phyloP scores from a whole-genome alignment of 768 basidiomycete genomes.

The Mycena indigotica region DNA sequence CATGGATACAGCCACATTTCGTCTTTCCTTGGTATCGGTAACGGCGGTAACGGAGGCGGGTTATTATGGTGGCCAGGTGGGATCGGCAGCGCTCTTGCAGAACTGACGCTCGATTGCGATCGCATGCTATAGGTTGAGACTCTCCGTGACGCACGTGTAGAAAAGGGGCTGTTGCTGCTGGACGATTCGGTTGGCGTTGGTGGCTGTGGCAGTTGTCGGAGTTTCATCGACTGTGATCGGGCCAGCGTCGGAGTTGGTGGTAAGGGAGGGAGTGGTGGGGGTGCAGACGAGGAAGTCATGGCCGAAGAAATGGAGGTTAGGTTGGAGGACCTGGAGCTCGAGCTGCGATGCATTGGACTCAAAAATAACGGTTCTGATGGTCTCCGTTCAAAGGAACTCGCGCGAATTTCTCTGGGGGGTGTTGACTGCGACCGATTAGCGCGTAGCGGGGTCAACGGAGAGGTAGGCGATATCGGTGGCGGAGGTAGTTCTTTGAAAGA shows the following conservation, averaged over 20 bases:
- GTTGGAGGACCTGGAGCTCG: not conserved
- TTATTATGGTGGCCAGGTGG: constrained; percentile 7
- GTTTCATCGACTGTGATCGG: constrained; percentile 31
- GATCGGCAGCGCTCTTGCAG: constrained; percentile 9
- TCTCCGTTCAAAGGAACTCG: constrained; percentile 14
- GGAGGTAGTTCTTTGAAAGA: constrained; percentile 22
- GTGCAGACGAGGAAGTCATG: not conserved
- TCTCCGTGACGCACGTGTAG: constrained; percentile 5
- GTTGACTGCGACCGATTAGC: constrained; percentile 39
- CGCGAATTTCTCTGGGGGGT: constrained; percentile 32
- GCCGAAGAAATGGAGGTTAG: not conserved
- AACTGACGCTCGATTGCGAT: constrained; percentile 2
- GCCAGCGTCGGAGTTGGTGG: constrained; percentile 26
- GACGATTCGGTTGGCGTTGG: constrained; percentile 19
- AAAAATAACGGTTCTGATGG: constrained; percentile 18
- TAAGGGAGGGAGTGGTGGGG: not conserved
- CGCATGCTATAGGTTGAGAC: constrained; percentile 20
- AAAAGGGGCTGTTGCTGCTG: not conserved
- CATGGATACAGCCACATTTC: constrained; percentile 19
- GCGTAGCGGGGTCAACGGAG: constrained; percentile 26
- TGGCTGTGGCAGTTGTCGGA: constrained; percentile 27
- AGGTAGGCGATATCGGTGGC: not conserved
- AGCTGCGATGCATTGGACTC: not conserved
- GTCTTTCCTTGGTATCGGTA: constrained; percentile 12
- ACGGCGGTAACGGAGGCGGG: constrained; percentile 11